phyloP scores from a whole-genome alignment of 2,329 filamentous ascomycete genomes.

The Aspergillus carbonarius region DNA sequence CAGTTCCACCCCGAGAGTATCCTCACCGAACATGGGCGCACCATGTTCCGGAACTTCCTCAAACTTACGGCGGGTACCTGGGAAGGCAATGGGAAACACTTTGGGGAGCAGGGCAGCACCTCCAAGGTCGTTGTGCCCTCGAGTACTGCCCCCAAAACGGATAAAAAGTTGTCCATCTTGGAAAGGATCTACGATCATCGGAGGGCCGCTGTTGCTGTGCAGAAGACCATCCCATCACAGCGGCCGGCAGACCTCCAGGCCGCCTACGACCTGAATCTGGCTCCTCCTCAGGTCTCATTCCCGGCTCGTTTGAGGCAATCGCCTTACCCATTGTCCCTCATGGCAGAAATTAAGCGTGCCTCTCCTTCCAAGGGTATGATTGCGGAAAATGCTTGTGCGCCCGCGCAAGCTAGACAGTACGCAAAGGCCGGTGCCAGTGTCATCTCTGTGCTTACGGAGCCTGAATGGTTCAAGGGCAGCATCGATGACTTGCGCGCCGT shows the following conservation, averaged over 20 bases:
- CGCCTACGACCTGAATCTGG: slow-evolving; percentile 77
- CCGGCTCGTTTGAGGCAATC: slow-evolving; percentile 75
- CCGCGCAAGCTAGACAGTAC: slow-evolving; percentile 86
- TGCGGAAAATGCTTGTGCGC: slow-evolving; percentile 80
- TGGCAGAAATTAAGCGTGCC: slow-evolving; percentile 96
- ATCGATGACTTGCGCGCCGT: slow-evolving; percentile 90
- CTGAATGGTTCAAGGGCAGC: slow-evolving; percentile 98
- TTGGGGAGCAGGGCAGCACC: slow-evolving; percentile 23
- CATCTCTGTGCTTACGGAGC: slow-evolving; percentile 97
- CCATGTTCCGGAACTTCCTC: slow-evolving; percentile 92
- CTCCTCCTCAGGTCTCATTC: slow-evolving; percentile 80
- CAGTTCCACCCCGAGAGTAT: slow-evolving; percentile 99
- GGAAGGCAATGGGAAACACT: slow-evolving; percentile 66
- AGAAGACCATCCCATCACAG: slow-evolving; percentile 83
- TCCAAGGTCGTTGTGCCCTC: slow-evolving; percentile 17
- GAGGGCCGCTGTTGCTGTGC: slow-evolving; percentile 69
- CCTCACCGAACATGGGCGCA: slow-evolving; percentile 79
- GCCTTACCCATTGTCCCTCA: slow-evolving; percentile 82
- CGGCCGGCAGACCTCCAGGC: slow-evolving; percentile 80
- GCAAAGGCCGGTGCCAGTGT: slow-evolving; percentile 92
- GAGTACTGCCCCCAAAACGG: slow-evolving; percentile 28
- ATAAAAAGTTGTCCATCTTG: slow-evolving; percentile 78
- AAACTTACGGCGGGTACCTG: slow-evolving; percentile 86
- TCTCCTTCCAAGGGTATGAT: slow-evolving; percentile 97
- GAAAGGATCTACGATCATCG: slow-evolving; percentile 87